These are phyloP conservation scores for Tetracladium marchalianum DNA, from an alignment of 495 filamentous ascomycete species.

Conservation along the genomic window DNA sequence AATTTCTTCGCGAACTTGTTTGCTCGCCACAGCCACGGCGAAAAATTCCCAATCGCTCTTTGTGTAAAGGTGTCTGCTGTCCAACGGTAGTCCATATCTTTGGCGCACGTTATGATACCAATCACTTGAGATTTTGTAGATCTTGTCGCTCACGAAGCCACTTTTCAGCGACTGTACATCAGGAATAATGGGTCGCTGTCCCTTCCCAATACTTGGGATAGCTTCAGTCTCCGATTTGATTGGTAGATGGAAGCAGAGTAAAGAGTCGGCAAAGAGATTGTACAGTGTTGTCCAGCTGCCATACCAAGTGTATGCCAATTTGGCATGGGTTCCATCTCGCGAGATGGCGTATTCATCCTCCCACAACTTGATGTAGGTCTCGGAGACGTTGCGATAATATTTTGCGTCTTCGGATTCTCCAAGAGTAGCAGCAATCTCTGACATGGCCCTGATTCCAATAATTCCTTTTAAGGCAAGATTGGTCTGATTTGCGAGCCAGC, in stretches of 20 bases:
- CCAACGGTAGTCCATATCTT: conserved; percentile 74
- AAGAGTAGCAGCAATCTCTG: conserved; percentile 62
- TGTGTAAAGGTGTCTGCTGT: conserved; percentile 79
- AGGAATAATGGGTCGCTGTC: conserved; percentile 36
- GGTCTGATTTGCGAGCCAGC: conserved; percentile 84
- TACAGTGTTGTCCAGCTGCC: conserved; percentile 95
- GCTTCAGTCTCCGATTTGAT: background rate
- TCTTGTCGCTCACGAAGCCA: conserved; percentile 54
- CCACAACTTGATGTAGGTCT: conserved; percentile 76
- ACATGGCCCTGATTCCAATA: conserved; percentile 90
- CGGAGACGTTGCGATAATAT: conserved; percentile 58
- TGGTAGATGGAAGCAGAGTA: conserved; percentile 70
- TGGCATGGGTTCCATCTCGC: conserved; percentile 73
- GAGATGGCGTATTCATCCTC: conserved; percentile 64
- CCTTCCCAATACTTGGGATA: conserved; percentile 1
- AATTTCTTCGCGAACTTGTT: conserved; percentile 58
- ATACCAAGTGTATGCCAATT: conserved; percentile 89
- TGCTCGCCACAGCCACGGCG: conserved; percentile 64
- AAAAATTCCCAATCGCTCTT: conserved; percentile 95
- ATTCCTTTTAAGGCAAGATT: conserved; percentile 93
- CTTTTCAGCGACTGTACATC: background rate
- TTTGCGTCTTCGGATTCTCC: conserved; percentile 56
- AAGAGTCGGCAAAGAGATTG: conserved; percentile 75
- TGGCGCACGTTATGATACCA: conserved; percentile 85
- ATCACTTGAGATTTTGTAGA: conserved; percentile 74